phyloP scores from a whole-genome alignment of 306 rosid genomes.

The Elaeagnus macrophylla region DNA sequence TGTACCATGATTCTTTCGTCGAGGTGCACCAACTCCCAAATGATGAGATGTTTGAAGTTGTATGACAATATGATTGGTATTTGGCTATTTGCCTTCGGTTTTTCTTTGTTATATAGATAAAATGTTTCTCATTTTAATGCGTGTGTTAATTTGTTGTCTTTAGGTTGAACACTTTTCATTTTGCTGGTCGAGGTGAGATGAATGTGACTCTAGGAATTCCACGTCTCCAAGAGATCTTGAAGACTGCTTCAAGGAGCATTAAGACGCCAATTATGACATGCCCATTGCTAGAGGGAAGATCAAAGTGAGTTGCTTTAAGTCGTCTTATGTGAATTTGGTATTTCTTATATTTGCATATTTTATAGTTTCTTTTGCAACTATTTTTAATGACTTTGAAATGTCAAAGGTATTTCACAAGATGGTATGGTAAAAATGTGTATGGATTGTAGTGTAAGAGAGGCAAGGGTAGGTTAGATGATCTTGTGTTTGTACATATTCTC shows the following conservation, averaged over 20 bases:
- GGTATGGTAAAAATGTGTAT: not conserved
- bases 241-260: conserved; percentile 62
- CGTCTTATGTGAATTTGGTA: not conserved
- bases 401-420: not conserved
- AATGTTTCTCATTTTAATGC: not conserved
- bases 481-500: not conserved
- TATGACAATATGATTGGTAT: too few relatives aligned
- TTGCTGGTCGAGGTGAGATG: conserved; percentile 96
- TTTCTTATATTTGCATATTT: not conserved
- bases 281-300: conserved; percentile 49
- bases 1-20: too few relatives aligned
- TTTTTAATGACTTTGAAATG: not conserved
- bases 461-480: not conserved
- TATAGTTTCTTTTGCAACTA: not conserved
- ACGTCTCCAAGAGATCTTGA: conserved; percentile 78
- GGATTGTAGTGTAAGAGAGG: not conserved
- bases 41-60: too few relatives aligned
- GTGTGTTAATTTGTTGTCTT: conserved; percentile 1
- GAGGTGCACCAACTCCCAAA: too few relatives aligned
- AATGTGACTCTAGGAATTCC: conserved; percentile 98
- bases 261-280: conserved; percentile 93
- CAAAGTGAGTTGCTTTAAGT: conserved; percentile 51
- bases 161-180: conserved; percentile 91
- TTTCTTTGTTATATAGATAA: not conserved
- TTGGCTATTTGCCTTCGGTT: too few relatives aligned